Evolutionary conservation across 2,329 filamentous ascomycete species (phyloP).

Genomic region (Metarhizium brunneum): DNA sequence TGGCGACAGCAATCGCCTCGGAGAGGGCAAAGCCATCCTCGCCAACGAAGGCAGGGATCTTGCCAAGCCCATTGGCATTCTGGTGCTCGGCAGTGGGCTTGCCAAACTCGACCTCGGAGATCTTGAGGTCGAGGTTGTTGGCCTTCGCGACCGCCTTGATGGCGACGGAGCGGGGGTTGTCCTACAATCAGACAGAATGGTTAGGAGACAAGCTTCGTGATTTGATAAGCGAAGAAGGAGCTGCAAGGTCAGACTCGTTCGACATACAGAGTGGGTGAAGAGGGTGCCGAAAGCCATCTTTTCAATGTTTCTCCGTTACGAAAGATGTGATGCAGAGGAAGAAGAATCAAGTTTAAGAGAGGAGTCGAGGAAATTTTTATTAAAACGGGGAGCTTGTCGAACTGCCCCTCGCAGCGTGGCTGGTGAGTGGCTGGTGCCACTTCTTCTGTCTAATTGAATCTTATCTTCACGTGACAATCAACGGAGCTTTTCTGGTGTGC

Average conservation of each 20-base stretch:
- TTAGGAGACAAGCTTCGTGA: neutral
- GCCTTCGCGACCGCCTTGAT: conserved; percentile 94
- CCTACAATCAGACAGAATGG: conserved; percentile 37
- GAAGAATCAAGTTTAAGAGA: conserved; percentile 1
- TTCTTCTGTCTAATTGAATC: neutral
- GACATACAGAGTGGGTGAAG: conserved; percentile 71
- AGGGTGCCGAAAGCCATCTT: conserved; percentile 97
- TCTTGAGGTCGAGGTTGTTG: conserved; percentile 87
- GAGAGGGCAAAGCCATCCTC: conserved; percentile 82
- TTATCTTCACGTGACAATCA: conserved; percentile 15
- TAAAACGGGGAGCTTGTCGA: conserved; percentile 13
- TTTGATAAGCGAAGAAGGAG: neutral
- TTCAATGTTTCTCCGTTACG: conserved; percentile 22
- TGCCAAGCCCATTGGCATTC: conserved; percentile 78
- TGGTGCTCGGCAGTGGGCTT: conserved; percentile 68
- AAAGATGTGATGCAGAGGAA: conserved; percentile 6
- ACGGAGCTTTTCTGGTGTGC: neutral
- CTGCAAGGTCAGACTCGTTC: neutral
- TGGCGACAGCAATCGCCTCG: conserved; percentile 89
- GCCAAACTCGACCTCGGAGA: conserved; percentile 60
- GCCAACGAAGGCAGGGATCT: conserved; percentile 88
- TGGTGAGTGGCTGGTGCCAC: conserved; percentile 8
- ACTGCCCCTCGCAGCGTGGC: conserved; percentile 24
- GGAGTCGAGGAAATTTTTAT: conserved; percentile 23
- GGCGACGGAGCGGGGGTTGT: conserved; percentile 80